Evolutionary conservation across 2,329 filamentous ascomycete genomes (phyloP), one percentile per base, ranked within the genome.

Genomic region (Phaeosphaeriaceae sp.): DNA sequence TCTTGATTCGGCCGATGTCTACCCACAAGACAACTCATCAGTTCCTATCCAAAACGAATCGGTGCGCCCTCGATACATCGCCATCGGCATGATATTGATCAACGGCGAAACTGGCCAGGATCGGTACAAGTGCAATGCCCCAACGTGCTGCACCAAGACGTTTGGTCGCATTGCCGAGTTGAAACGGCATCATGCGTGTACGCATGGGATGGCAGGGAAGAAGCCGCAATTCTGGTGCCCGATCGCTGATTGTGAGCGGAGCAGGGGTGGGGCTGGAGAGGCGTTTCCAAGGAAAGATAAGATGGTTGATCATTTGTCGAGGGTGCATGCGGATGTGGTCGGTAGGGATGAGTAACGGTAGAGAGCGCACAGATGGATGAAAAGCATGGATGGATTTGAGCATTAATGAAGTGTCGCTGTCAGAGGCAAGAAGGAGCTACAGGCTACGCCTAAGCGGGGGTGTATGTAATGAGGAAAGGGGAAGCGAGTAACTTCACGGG

Each of bases 221-320:
- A 38, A 20, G 32, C 23, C 39, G 15, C 41, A 36, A 8, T 54
- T 50, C 17, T 54, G 46, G 51, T 54, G 47, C 18, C 51, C 51
- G 1, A 20, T 54, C 3, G 39, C 36, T 1, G 43, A 35, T 1
- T 54, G 46, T 23, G 43, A 26, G 9, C 36, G 51, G 16, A 50
- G 39, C 23, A 50, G 34, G 39, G 11, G 4, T 29, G 46, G 42
- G 8, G 7, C 15, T 1, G 13, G 32, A 21, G 18, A 20, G 3
- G 38, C 39, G 3, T 48, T 54, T 38, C 40, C 43, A 2, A 40
- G 51, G 35, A 54, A 50, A 17, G 51, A 54, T 11, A 54, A 54
- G 36, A 54, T 54, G 47, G 38, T 48, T 28, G 51, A 54, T 42
- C 47, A 54, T 36, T 23, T 54, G 15, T 30, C 28, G n/a, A 40